Base-by-base conservation (phyloP, 352 stramenopile species). In the Phytophthora sp. region DNA sequence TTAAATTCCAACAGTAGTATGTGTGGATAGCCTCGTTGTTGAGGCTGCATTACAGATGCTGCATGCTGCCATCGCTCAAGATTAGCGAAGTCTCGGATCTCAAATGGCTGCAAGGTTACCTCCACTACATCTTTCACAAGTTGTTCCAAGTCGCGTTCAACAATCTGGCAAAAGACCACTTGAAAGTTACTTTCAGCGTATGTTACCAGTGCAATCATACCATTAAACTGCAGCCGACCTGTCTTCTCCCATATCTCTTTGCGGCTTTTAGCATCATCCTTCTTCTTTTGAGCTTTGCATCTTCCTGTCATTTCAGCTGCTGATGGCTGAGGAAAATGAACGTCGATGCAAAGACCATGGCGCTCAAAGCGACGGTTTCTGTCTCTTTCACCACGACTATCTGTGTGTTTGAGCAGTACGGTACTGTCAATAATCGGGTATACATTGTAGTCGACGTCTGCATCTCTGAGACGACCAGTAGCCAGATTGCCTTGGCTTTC, bases 1-100 rank as follows among this genome's bases (percentile, higher is more conserved):
- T 75, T 77, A 20, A 85, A 76, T 41, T 89, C 77, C 27, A 89
- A 18, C 10, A 89, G 42, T 28, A 81, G 20, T 21, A 79, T 74
- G 5, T 35, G 31, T 8, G 48, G 53, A 44, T 42, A 13, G 17
- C 57, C 32, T 17, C 54, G 50, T 17, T 66, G 44, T 46, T 58
- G 54, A 26, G 54, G 26, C 6, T 32, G 12, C 30, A 27, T 15
- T 28, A 24, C 8, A 15, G 17, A 34, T 15, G 41, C 24, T 4
- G 35, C 24, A 3, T 34, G 21, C 12, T 64, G 63, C 68, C 68
- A 74, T 9, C 11, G 21, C 18, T 73, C 63, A 5, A 81, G 20
- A 30, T 32, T 52, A 9, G 32, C n/a, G 2, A 76, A 67, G 28
- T 81, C 69, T 49, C 45, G 27, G 10, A 38, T 48, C 39, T 75